Conservation (phyloP, 179 eudicot species). For the Silene vulgaris region DNA sequence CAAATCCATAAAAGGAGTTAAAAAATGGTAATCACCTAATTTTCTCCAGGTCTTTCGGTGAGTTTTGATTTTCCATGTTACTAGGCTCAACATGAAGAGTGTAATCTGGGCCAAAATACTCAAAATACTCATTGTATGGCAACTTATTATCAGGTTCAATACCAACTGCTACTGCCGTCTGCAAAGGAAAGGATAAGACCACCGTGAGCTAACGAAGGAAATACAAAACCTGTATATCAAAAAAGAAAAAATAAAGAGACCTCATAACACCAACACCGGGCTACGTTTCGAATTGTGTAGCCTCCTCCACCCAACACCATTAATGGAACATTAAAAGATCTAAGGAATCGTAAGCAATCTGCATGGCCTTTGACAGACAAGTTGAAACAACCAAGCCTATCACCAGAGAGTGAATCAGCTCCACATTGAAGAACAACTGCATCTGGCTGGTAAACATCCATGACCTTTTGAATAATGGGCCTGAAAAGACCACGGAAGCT, state of each 20-base stretch:
- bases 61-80: slow-evolving; percentile 65
- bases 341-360: slow-evolving; percentile 72
- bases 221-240: not conserved
- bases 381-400: slow-evolving; percentile 88
- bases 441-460: slow-evolving; percentile 90
- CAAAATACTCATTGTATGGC: slow-evolving; percentile 92
- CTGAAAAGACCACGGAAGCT: slow-evolving; percentile 73
- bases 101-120: slow-evolving; percentile 94
- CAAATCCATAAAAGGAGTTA: not conserved
- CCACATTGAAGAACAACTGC: slow-evolving; percentile 96
- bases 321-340: slow-evolving; percentile 88
- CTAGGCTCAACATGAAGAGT: slow-evolving; percentile 70
- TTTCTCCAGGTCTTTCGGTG: slow-evolving; percentile 69
- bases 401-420: slow-evolving; percentile 96
- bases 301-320: slow-evolving; percentile 99
- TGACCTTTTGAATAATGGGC: slow-evolving; percentile 77
- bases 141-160: slow-evolving; percentile 88
- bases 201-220: not conserved
- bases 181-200: slow-evolving; percentile 23
- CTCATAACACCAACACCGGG: slow-evolving; percentile 99
- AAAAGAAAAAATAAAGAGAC: slow-evolving; percentile 33
- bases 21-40: slow-evolving; percentile 48
- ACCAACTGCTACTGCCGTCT: slow-evolving; percentile 96
- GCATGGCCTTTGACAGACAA: slow-evolving; percentile 94
- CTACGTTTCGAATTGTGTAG: slow-evolving; percentile 85